Evolutionary conservation across 2,329 filamentous ascomycete species (phyloP), one percentile per base, ranked within the genome.

Genomic region (Cordyceps pruinosa): DNA sequence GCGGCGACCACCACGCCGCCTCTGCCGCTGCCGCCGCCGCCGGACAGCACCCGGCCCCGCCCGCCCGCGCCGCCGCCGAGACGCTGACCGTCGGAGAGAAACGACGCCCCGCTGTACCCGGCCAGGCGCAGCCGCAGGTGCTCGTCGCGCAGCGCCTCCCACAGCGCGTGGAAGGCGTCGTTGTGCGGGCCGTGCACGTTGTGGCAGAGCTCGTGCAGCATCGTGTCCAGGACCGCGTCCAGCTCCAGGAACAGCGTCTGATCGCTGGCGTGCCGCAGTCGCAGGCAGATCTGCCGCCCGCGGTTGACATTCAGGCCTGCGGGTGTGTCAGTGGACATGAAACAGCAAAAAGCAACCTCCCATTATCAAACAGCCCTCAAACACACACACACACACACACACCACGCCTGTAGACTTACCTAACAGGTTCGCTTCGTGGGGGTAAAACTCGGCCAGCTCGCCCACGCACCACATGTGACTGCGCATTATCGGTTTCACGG

Each of bases 401-500:
- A n/a, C n/a, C n/a, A n/a, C n/a, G 13, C 10, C 15, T 44, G 23
- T 25, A 34, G 28, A 34, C 41, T 28, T 71, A 79, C 89, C 92
- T 41, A 96, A 74, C 2, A 96, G 76, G 62, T 88, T 88, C 32
- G 76, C 72, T 64, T 94, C 80, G 13, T 83, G 77, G 1, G 93
- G 93, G 59, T 89, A 88, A 72, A 97, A 96, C 69, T 97, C 93
- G 49, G 86, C 84, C 17, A 97, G 79, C 48, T 88, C 83, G 28
- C 81, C 79, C 34, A 97, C 89, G 61, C 78, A 86, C 89, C 91
- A 97, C 56, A 80, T 80, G 44, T 89, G 84, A 48, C 90, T 90
- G 62, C 90, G 82, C 92, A 97, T 97, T 61, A 97, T 89, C 19
- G 93, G 93, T 70, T 96, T 97, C 60, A 97, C 92, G 58, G 95